These are phyloP conservation scores for Phytopythium helicoides DNA, from an alignment of 352 stramenopile species.

Conservation along the genomic window DNA sequence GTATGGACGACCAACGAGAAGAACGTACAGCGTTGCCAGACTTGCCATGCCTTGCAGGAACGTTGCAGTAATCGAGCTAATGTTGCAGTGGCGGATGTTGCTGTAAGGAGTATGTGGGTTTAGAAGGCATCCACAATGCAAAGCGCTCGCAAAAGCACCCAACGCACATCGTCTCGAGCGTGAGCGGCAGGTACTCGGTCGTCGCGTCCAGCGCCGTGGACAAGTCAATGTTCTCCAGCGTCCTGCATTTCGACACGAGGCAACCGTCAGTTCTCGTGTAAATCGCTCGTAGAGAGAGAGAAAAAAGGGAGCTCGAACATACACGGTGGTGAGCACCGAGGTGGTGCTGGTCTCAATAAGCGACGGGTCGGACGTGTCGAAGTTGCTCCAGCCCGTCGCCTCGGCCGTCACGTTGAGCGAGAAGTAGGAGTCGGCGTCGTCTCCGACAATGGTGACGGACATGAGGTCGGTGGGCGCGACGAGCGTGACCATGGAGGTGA, in stretches of 20 bases:
- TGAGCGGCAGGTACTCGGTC: constrained; percentile 41
- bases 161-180: constrained; percentile 40
- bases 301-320: constrained; percentile 2
- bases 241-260: constrained; percentile 15
- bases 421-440: constrained; percentile 10
- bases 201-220: constrained; percentile 25
- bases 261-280: no score
- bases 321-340: constrained; percentile 35
- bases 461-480: constrained; percentile 33
- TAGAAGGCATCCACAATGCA: no score
- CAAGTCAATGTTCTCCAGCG: constrained; percentile 42
- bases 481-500: constrained; percentile 46
- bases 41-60: constrained; percentile 45
- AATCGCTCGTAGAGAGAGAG: no score
- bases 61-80: constrained; percentile 32
- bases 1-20: neutral
- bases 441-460: constrained; percentile 27
- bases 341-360: constrained; percentile 37
- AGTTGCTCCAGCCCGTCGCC: constrained; percentile 37
- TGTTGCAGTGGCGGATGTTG: constrained; percentile 36
- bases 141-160: no score
- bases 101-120: constrained; percentile 8
- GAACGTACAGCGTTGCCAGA: constrained; percentile 32
- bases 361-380: constrained; percentile 26
- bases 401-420: constrained; percentile 39